These are phyloP conservation scores for Ustanciosporium gigantosporum DNA, from an alignment of 1,284 basidiomycete species.

Conservation along the genomic window DNA sequence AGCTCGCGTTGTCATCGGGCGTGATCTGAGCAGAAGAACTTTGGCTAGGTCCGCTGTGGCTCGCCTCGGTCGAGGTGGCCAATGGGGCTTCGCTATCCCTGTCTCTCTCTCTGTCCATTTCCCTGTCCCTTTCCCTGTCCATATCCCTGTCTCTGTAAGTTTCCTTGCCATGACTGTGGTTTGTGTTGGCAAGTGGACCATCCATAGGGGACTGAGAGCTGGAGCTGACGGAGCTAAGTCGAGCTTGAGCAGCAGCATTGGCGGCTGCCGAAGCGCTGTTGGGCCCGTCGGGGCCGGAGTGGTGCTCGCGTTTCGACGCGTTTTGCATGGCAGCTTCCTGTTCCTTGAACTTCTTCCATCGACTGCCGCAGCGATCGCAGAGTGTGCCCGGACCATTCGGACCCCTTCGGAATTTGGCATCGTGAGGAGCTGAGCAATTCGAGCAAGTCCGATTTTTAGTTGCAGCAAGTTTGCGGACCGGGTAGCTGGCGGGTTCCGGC, in stretches of 20 bases:
- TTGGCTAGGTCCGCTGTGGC: neutral
- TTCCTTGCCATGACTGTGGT: no score
- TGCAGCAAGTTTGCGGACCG: slow-evolving; percentile 38
- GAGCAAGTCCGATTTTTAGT: slow-evolving; percentile 44
- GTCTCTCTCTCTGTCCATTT: no score
- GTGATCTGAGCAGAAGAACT: neutral
- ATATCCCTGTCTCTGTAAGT: no score
- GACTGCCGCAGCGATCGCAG: slow-evolving; percentile 41
- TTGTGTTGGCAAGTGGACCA: neutral
- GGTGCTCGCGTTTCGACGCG: slow-evolving; percentile 5
- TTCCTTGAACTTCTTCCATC: slow-evolving; percentile 41
- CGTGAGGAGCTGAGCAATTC: slow-evolving; percentile 40
- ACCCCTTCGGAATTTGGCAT: slow-evolving; percentile 38
- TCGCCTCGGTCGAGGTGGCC: no score
- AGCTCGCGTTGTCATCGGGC: neutral
- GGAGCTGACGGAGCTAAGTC: slow-evolving; percentile 15
- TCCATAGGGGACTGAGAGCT: slow-evolving; percentile 21
- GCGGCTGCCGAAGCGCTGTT: slow-evolving; percentile 1
- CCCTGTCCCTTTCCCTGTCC: no score
- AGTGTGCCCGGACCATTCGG: slow-evolving; percentile 41
- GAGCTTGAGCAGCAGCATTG: slow-evolving; percentile 8
- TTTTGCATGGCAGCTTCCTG: slow-evolving; percentile 7
- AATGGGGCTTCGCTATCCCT: no score
- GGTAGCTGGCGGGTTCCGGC: slow-evolving; percentile 7
- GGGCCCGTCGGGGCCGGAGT: neutral